These are phyloP conservation scores for Entomortierella chlamydospora DNA, from an alignment of 192 early-diverging fungal genomes.

Conservation along the genomic window DNA sequence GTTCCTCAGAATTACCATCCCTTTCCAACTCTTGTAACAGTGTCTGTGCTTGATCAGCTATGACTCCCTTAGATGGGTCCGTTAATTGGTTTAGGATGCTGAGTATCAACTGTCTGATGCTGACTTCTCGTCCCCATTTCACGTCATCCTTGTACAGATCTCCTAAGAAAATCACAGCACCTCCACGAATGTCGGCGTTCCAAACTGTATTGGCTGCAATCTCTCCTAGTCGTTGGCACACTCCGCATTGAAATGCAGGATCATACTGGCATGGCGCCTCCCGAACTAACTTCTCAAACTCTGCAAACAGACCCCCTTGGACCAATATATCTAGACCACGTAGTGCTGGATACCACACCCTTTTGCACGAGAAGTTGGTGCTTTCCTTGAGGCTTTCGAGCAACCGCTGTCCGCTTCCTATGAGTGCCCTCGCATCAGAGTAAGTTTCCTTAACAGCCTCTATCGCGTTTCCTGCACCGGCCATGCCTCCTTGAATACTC, in stretches of 20 bases:
- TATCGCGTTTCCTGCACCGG: not conserved
- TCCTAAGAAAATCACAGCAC: too few species aligned
- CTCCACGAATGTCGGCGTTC: not conserved
- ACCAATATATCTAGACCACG: not conserved
- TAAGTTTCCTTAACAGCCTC: not conserved
- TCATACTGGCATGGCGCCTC: not conserved
- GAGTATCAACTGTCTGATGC: not conserved
- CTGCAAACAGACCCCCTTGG: not conserved
- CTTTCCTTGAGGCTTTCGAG: not conserved
- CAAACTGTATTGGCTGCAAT: not conserved
- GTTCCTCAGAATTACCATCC: not conserved
- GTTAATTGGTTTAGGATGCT: not conserved
- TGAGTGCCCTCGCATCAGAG: not conserved
- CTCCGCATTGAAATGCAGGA: not conserved
- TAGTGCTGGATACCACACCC: not conserved
- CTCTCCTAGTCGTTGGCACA: not conserved
- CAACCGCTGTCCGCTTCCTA: not conserved
- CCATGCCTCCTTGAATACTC: not conserved
- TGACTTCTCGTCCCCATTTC: not conserved
- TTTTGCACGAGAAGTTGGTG: not conserved
- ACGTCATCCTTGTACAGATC: not conserved
- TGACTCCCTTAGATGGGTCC: too few species aligned
- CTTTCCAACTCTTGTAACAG: not conserved
- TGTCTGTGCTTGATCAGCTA: too few species aligned
- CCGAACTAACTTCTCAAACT: not conserved